These are phyloP conservation scores for Chytriomyces sp. DNA, from an alignment of 192 early-diverging fungal genomes.

Conservation along the genomic window DNA sequence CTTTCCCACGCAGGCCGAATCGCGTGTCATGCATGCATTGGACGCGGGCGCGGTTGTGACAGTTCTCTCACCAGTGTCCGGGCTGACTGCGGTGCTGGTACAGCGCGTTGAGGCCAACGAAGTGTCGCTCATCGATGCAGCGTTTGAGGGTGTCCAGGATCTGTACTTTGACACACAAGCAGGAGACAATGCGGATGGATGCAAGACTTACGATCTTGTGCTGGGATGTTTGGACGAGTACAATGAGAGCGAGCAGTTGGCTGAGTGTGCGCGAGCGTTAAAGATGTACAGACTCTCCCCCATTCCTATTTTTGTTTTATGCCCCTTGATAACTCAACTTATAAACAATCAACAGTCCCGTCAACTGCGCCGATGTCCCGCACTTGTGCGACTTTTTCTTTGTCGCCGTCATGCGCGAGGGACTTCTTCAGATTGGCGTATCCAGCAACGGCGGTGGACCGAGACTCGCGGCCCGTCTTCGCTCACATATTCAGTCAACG, in stretches of 20 bases:
- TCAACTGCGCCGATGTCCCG: constrained; percentile 92
- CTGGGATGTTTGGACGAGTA: constrained; percentile 23
- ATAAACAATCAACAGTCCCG: constrained; percentile 74
- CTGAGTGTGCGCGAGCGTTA: constrained; percentile 18
- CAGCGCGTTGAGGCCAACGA: constrained; percentile 62
- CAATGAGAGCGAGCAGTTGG: background rate
- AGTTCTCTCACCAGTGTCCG: constrained; percentile 66
- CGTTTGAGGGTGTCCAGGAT: constrained; percentile 54
- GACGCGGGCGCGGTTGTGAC: constrained; percentile 82
- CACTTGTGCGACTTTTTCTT: constrained; percentile 93
- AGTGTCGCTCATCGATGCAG: constrained; percentile 53
- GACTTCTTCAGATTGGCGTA: constrained; percentile 69
- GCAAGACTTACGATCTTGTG: constrained; percentile 6
- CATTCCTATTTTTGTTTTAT: constrained; percentile 27
- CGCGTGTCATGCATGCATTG: constrained; percentile 79
- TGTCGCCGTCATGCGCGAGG: constrained; percentile 73
- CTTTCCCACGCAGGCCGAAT: constrained; percentile 55
- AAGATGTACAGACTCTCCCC: background rate
- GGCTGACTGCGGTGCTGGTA: constrained; percentile 68
- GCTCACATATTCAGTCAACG: constrained; percentile 62
- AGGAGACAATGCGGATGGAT: constrained; percentile 14
- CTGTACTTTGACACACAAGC: constrained; percentile 41
- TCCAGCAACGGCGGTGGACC: constrained; percentile 89
- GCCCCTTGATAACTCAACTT: constrained; percentile 71
- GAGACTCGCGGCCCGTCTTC: constrained; percentile 81